A percentile compares a stretch with the other conserved stretches of the same genome.
Conservation (phyloP, 306 rosid species). For the Crotalaria pallida region DNA sequence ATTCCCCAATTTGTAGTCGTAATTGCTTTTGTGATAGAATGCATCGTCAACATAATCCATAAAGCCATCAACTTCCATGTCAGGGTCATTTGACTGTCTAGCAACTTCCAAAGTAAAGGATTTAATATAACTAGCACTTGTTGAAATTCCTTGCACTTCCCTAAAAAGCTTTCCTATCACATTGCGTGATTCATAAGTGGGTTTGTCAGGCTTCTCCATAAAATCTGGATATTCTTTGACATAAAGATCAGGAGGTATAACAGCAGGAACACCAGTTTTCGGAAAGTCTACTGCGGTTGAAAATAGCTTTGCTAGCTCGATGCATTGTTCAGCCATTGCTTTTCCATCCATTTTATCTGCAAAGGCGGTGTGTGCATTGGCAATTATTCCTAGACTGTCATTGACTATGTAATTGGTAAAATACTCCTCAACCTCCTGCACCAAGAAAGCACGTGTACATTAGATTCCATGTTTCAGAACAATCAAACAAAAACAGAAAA, state of each 20-base stretch:
- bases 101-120: conserved; percentile 54
- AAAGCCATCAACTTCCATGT: conserved; percentile 72
- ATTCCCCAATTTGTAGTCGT: conserved; percentile 75
- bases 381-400: conserved; percentile 73
- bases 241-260: conserved; percentile 40
- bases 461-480: not conserved
- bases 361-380: conserved; percentile 73
- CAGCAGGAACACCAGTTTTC: conserved; percentile 78
- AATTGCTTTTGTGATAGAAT: conserved; percentile 43
- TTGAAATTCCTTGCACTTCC: conserved; percentile 44
- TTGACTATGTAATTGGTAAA: conserved; percentile 63
- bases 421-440: conserved; percentile 77
- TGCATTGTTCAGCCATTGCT: conserved; percentile 56
- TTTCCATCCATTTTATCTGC: conserved; percentile 42
- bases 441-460: not conserved
- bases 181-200: conserved; percentile 41
- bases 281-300: conserved; percentile 87
- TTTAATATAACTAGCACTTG: conserved; percentile 4
- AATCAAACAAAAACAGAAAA: not conserved
- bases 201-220: conserved; percentile 72
- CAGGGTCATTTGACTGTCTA: conserved; percentile 41
- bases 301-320: conserved; percentile 55
- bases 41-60: conserved; percentile 69
- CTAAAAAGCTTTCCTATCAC: conserved; percentile 78
- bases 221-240: conserved; percentile 77